Evolutionary conservation across 345 rosid genomes (phyloP), one percentile per base, ranked within the genome.

Genomic region (Corymbia maculata): DNA sequence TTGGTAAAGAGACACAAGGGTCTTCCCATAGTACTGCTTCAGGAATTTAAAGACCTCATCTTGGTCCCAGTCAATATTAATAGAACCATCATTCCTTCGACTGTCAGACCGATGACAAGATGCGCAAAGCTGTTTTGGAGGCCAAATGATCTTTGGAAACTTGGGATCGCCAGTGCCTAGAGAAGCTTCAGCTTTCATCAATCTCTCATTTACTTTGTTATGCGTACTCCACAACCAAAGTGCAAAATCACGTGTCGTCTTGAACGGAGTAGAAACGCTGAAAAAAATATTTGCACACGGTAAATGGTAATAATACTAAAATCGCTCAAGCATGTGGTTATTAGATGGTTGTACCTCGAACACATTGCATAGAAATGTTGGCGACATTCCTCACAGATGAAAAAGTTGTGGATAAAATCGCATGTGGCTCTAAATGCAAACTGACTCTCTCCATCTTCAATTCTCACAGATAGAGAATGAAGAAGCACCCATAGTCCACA

Each of bases 141-240:
- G 99, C 99, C 99, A 97, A 84, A 95, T 90, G 47, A 94, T 92
- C 92, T 97, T 98, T 50, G 99, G 99, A 93, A 94, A 97, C 93
- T 93, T 95, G 55, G 97, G 99, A 88, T 98, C 99, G 12, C 90
- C 98, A 42, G 97, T 96, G 89, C 93, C 93, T 3, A 96, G 91
- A 91, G 98, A 93, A 22, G 94, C 96, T 92, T 98, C 99, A 75
- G 93, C 96, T 88, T 95, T 94, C 93, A 92, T 92, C 89, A 98
- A 90, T 91, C 99, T 95, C 90, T 93, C 93, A 32, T 96, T 98
- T 51, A 98, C 99, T 91, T 93, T 88, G 90, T 98, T 98, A 93
- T 98, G 99, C 68, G 99, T 91, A 86, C 91, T 92, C 99, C 99
- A 98, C 89, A 97, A 91, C 99, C 99, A 98, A 90, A 98, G 94